Evolutionary conservation across 352 stramenopile genomes (phyloP).

Genomic region (Albugo laibachii): DNA sequence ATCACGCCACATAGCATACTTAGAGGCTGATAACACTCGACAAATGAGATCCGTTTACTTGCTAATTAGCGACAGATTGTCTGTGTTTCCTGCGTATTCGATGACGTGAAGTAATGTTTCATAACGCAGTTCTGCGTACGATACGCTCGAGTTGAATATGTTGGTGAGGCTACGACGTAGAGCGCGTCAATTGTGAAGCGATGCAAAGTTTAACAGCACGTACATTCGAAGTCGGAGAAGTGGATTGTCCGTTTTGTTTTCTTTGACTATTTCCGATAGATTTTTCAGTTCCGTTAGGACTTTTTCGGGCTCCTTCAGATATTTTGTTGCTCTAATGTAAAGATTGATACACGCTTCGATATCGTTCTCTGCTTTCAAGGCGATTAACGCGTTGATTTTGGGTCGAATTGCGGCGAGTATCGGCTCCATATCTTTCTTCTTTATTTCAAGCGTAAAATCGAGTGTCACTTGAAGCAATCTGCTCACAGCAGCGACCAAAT

Average conservation of each 20-base stretch:
- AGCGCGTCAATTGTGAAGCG: background rate
- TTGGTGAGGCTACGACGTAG: slow-evolving; percentile 18
- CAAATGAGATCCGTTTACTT: slow-evolving; percentile 4
- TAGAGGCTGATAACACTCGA: background rate
- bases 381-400: slow-evolving; percentile 34
- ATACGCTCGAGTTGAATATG: slow-evolving; percentile 55
- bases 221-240: slow-evolving; percentile 54
- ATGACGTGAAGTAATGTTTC: slow-evolving; percentile 42
- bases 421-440: slow-evolving; percentile 31
- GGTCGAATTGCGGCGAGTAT: slow-evolving; percentile 25
- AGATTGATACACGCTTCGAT: slow-evolving; percentile 54
- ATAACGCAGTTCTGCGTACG: slow-evolving; percentile 39
- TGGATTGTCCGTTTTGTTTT: slow-evolving; percentile 27
- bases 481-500: slow-evolving; percentile 62
- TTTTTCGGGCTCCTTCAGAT: slow-evolving; percentile 12
- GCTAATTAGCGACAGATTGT: slow-evolving; percentile 34
- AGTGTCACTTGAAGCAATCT: slow-evolving; percentile 31
- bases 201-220: slow-evolving; percentile 2
- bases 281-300: slow-evolving; percentile 16
- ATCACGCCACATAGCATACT: background rate
- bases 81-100: slow-evolving; percentile 26
- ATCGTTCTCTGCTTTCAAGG: slow-evolving; percentile 51
- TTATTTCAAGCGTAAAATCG: slow-evolving; percentile 33
- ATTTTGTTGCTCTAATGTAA: slow-evolving; percentile 31
- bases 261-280: slow-evolving; percentile 24